Base-by-base conservation (phyloP, 371 early-diverging fungal species). In the Choanephora cucurbitarum region DNA sequence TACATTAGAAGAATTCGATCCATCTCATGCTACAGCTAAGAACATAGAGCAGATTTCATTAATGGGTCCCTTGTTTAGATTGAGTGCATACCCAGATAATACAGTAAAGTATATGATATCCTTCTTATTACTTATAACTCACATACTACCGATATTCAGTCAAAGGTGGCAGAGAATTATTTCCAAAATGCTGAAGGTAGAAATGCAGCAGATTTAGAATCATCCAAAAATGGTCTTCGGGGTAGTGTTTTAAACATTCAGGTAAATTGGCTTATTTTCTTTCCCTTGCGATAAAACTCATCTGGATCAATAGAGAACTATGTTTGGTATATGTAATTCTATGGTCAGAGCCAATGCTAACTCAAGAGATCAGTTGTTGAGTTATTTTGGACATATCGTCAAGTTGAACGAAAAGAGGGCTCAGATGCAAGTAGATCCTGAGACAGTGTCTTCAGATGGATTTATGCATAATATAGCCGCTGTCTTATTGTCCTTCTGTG, bases 401-500 rank as follows among this genome's bases (percentile, higher is more conserved):
- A 61, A 69, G 14, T 59, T 83, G 48, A 97, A 96, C 44, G 80
- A 81, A 40, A 83, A 82, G 44, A 87, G 96, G 39, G 90, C 88
- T 0, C 88, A 89, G 32, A 87, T 96, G 86, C 93, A 91, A 71
- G 85, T 94, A 11, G 92, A 97, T 59, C 70, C 70, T 15, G 62
- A 79, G 0, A 81, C 80, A 4, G 91, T 94, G 0, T 88, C 93
- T 1, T 81, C 90, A 11, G 93, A 95, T 69, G 96, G 97, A 14
- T 93, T 95, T 69, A 82, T 95, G 67, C 85, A 83, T 54, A 95
- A 93, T 57, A 69, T 93, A 24, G 72, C 84, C 5, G 75, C 73
- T 17, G 76, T 89, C 3, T 68, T 89, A 55, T 74, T 95, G 28
- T 64, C 64, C 18, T 81, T 96, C 21, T 82, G 86, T 41, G 91